A percentile compares a stretch with the other conserved stretches of the same genome.
Evolutionary conservation across 176 grass and related monocot genomes (phyloP).

Genomic region (Oryza punctata): DNA sequence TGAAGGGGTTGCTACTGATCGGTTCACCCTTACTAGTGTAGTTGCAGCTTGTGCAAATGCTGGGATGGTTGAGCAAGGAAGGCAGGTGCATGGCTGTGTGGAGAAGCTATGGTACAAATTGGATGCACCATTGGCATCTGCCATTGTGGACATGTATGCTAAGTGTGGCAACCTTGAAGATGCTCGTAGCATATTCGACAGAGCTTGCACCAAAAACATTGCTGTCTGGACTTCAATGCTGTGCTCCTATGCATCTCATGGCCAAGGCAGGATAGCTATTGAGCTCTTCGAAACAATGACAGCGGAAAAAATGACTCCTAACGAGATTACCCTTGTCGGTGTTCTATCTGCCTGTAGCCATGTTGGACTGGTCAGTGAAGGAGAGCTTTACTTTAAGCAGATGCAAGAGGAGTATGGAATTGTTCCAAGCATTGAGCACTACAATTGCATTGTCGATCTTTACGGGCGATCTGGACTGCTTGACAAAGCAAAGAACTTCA

Average conservation of each 20-base stretch:
- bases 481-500: slow-evolving; percentile 49
- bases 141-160: slow-evolving; percentile 54
- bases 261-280: slow-evolving; percentile 47
- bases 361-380: slow-evolving; percentile 47
- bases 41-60: slow-evolving; percentile 58
- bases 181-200: slow-evolving; percentile 42
- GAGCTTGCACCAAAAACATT: slow-evolving; percentile 30
- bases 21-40: slow-evolving; percentile 60
- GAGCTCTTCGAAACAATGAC: slow-evolving; percentile 49
- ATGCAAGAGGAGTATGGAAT: slow-evolving; percentile 58
- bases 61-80: slow-evolving; percentile 63
- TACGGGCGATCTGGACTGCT: slow-evolving; percentile 62
- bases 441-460: slow-evolving; percentile 78
- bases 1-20: slow-evolving; percentile 32
- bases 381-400: slow-evolving; percentile 44
- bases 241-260: slow-evolving; percentile 52
- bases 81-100: slow-evolving; percentile 41
- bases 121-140: slow-evolving; percentile 45
- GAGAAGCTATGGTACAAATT: slow-evolving; percentile 49
- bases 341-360: slow-evolving; percentile 66
- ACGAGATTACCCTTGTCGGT: slow-evolving; percentile 52
- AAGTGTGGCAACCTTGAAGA: slow-evolving; percentile 57
- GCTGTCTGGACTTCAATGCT: slow-evolving; percentile 64
- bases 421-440: slow-evolving; percentile 59
- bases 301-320: slow-evolving; percentile 50